Evolutionary conservation across 179 eudicot genomes (phyloP), one percentile per base, ranked within the genome.

Genomic region (Nepenthes alata): DNA sequence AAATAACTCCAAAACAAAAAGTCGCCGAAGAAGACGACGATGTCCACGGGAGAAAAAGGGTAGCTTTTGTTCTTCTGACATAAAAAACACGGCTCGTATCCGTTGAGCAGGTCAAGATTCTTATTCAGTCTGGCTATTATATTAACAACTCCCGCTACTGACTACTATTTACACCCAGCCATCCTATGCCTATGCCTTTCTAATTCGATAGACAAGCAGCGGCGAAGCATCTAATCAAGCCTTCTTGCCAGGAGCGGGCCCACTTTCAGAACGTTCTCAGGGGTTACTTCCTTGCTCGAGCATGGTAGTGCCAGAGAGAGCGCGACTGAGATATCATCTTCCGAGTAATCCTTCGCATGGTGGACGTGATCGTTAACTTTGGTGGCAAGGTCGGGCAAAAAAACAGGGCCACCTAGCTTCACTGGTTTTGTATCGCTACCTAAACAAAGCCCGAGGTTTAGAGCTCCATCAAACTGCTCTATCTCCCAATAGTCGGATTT

Each of bases 281-380:
- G 8, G 37, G 5, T 2, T 16, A 47, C 49, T 63, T 51, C 39
- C 36, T 66, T 61, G 62, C 59, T 67, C 5, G 67, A 60, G 48
- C 65, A 63, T 7, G 78, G 71, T 67, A 64, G 11, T 1, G 73
- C 62, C 6, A 78, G 82, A 11, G 78, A 68, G 37, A 78, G 82
- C 13, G 11, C 48, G 1, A 71, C 62, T 5, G 76, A 74, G 1
- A 60, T 53, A 57, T 57, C 53, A 37, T 4, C 3, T 12, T 64
- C 65, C 35, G 2, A 35, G 3, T 2, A 5, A 14, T 50, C 60
- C 4, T 45, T 38, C 12, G 36, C 57, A 7, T 51, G 44, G 36
- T 3, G 58, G 16, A 59, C 16, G 5, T 51, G 57, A 37, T 55
- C 50, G 8, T 54, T 44, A 34, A 60, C 45, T 45, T 47, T 56